Evolutionary conservation across 2,329 filamentous ascomycete genomes (phyloP).

Genomic region (Bipolaris zeicola): DNA sequence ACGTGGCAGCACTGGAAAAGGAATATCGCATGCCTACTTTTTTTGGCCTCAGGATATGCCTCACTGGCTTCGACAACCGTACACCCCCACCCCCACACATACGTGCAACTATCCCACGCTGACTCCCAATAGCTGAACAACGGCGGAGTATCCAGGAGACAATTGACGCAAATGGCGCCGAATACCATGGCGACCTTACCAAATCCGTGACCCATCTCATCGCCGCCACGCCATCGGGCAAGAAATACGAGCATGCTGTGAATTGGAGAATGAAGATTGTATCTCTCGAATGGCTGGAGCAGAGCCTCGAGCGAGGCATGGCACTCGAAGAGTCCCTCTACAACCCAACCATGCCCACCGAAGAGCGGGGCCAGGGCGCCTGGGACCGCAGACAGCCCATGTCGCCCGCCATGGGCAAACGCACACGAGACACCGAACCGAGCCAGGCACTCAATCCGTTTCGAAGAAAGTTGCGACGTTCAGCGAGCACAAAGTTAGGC

Average conservation of each 20-base stretch:
- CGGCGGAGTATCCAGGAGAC: slow-evolving; percentile 72
- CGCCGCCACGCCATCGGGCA: slow-evolving; percentile 76
- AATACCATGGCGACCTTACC: slow-evolving; percentile 86
- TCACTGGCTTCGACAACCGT: slow-evolving; percentile 74
- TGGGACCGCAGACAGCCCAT: slow-evolving; percentile 60
- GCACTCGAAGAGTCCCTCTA: slow-evolving; percentile 86
- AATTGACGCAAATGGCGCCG: slow-evolving; percentile 73
- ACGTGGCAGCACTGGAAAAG: slow-evolving; percentile 72
- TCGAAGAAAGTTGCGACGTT: slow-evolving; percentile 82
- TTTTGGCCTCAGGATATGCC: slow-evolving; percentile 66
- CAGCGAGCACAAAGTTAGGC: slow-evolving; percentile 81
- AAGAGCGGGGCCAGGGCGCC: slow-evolving; percentile 77
- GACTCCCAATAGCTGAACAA: slow-evolving; percentile 60
- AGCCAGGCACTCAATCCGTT: slow-evolving; percentile 50
- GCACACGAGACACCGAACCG: slow-evolving; percentile 40
- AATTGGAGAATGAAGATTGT: slow-evolving; percentile 82
- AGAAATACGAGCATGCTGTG: slow-evolving; percentile 88
- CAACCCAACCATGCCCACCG: slow-evolving; percentile 71
- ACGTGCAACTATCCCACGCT: slow-evolving; percentile 18
- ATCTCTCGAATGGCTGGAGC: slow-evolving; percentile 80
- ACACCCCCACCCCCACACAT: slow-evolving; percentile 28
- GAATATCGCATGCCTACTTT: slow-evolving; percentile 69
- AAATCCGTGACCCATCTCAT: slow-evolving; percentile 87
- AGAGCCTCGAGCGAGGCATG: slow-evolving; percentile 86
- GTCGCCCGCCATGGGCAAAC: slow-evolving; percentile 51